A percentile compares a stretch with the other conserved stretches of the same genome.
These are phyloP conservation scores for Leccinum disarticulatum DNA, from an alignment of 768 basidiomycete species.

Conservation along the genomic window DNA sequence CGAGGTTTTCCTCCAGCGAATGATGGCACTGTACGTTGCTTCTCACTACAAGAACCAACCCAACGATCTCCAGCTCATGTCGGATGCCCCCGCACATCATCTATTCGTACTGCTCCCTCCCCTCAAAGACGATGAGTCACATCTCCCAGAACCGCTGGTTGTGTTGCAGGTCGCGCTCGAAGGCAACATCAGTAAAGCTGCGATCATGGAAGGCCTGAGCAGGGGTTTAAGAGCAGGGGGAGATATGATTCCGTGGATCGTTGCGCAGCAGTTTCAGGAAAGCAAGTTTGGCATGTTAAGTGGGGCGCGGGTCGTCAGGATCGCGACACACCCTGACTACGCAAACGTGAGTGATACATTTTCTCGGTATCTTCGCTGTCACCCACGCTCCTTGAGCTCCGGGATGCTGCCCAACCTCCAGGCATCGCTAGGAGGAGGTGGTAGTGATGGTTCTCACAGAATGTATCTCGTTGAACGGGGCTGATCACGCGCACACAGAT, in stretches of 20 bases:
- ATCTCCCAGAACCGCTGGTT: conserved; percentile 91
- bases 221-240: conserved; percentile 86
- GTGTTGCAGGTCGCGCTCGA: conserved; percentile 96
- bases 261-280: conserved; percentile 96
- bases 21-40: conserved; percentile 98
- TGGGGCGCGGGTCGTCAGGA: conserved; percentile 87
- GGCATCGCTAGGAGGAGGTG: neutral
- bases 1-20: conserved; percentile 96
- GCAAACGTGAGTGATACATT: conserved; percentile 59
- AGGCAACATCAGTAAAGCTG: conserved; percentile 84
- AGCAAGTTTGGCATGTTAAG: conserved; percentile 88
- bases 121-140: conserved; percentile 84
- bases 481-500: conserved; percentile 53
- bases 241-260: conserved; percentile 97
- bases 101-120: conserved; percentile 95
- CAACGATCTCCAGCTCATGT: conserved; percentile 96
- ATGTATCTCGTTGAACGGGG: neutral
- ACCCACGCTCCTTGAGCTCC: neutral
- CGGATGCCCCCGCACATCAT: conserved; percentile 95
- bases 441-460: neutral
- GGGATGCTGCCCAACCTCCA: neutral
- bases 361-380: neutral
- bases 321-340: conserved; percentile 96
- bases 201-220: conserved; percentile 81
- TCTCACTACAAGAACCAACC: conserved; percentile 99